Conservation (phyloP, 192 early-diverging fungal genomes). For the Coemansia sp. region DNA sequence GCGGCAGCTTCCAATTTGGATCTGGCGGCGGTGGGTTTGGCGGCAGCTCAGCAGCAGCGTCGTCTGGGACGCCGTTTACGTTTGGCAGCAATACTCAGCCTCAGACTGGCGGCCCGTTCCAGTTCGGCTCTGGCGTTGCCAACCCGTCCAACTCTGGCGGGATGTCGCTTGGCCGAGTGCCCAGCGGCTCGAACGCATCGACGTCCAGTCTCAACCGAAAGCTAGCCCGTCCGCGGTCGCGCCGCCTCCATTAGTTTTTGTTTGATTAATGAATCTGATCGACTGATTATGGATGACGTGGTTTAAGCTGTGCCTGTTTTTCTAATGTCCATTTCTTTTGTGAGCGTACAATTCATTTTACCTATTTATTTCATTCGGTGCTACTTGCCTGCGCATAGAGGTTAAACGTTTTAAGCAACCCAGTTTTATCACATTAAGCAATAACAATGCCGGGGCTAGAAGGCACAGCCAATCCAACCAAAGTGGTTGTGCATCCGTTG, state of each 20-base stretch:
- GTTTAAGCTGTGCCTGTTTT: background rate
- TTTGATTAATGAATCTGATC: conserved; percentile 9
- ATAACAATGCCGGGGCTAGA: conserved; percentile 49
- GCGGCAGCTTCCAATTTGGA: conserved; percentile 31
- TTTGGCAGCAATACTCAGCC: conserved; percentile 43
- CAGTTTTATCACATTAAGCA: conserved; percentile 5
- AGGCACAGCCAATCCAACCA: conserved; percentile 45
- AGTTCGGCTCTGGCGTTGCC: conserved; percentile 33
- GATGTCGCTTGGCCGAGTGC: conserved; percentile 37
- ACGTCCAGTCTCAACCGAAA: conserved; percentile 36
- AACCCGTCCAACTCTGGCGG: conserved; percentile 42
- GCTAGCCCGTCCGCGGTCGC: conserved; percentile 40
- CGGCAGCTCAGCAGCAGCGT: conserved; percentile 6
- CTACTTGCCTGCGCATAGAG: too few species aligned
- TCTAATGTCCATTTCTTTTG: background rate
- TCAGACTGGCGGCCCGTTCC: conserved; percentile 20
- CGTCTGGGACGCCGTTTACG: conserved; percentile 16
- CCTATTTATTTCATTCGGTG: too few species aligned
- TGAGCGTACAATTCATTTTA: background rate
- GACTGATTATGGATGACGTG: conserved; percentile 2
- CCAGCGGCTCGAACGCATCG: conserved; percentile 41
- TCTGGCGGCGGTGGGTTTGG: conserved; percentile 6
- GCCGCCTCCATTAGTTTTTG: conserved; percentile 22
- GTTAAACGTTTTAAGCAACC: background rate
- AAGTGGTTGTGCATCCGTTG: conserved; percentile 91